A percentile compares a stretch with the other conserved stretches of the same genome.
Conservation (phyloP, 305 asterid genomes). For the Solanum hybrid region DNA sequence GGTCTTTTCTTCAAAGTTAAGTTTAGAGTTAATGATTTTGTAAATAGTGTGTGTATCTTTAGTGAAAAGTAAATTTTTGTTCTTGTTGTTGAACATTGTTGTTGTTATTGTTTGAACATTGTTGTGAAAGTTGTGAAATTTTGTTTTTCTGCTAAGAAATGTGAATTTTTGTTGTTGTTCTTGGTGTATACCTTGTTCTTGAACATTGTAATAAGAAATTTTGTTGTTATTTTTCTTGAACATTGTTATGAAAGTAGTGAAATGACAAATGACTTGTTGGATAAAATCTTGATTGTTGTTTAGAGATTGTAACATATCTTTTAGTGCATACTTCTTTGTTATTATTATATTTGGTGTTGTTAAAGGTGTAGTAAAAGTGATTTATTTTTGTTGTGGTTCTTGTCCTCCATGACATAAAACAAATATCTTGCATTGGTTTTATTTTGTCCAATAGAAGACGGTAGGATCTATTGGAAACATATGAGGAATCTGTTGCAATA, state of each 20-base stretch:
- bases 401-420: neutral
- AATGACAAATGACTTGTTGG: neutral
- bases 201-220: neutral
- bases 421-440: neutral
- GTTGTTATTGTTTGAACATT: neutral
- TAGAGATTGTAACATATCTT: neutral
- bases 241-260: neutral
- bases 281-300: neutral
- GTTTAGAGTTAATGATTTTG: neutral
- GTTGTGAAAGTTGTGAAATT: neutral
- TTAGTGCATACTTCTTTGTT: neutral
- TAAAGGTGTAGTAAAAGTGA: neutral
- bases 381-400: neutral
- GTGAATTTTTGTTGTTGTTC: neutral
- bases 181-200: neutral
- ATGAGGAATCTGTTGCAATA: neutral
- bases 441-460: neutral
- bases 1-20: neutral
- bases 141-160: neutral
- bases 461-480: neutral
- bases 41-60: neutral
- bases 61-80: neutral
- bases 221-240: neutral
- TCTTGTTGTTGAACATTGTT: neutral
- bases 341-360: neutral